A percentile compares a stretch with the other conserved stretches of the same genome.
Conservation (phyloP, 176 grass and related monocot species). For the Oryza australiensis region DNA sequence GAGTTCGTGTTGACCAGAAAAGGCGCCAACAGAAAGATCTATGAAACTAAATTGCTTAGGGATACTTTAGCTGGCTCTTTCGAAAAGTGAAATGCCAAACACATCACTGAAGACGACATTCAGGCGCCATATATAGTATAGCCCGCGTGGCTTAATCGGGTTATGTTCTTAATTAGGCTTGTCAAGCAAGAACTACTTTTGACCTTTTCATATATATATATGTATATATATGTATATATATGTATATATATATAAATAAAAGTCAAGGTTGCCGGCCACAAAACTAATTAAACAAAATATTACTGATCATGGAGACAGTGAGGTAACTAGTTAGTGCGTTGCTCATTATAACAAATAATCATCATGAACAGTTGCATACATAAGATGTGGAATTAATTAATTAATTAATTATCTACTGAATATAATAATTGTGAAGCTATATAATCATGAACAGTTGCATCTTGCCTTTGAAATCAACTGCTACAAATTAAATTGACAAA, state of each 20-base stretch:
- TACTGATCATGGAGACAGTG: background rate
- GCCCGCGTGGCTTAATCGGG: background rate
- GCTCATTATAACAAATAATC: too few relatives aligned
- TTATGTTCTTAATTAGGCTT: background rate
- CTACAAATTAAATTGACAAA: background rate
- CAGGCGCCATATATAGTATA: background rate
- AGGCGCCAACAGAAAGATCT: too few relatives aligned
- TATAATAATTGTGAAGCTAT: too few relatives aligned
- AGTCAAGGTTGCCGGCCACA: background rate
- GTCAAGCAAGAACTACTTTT: constrained; percentile 3
- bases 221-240: background rate
- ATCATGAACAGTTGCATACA: too few relatives aligned
- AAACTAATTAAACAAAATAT: background rate
- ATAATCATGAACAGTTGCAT: too few relatives aligned
- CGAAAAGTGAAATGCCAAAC: background rate
- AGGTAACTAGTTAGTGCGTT: background rate
- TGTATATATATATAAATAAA: background rate
- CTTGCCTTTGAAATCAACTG: constrained; percentile 10
- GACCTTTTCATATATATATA: background rate
- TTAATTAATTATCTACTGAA: too few relatives aligned
- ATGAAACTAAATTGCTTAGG: background rate
- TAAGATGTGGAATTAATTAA: too few relatives aligned
- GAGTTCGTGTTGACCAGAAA: too few relatives aligned
- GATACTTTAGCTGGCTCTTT: background rate
- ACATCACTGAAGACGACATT: too few relatives aligned